Conservation (phyloP, 495 filamentous ascomycete genomes). For the Chaetomidium leptoderma region DNA sequence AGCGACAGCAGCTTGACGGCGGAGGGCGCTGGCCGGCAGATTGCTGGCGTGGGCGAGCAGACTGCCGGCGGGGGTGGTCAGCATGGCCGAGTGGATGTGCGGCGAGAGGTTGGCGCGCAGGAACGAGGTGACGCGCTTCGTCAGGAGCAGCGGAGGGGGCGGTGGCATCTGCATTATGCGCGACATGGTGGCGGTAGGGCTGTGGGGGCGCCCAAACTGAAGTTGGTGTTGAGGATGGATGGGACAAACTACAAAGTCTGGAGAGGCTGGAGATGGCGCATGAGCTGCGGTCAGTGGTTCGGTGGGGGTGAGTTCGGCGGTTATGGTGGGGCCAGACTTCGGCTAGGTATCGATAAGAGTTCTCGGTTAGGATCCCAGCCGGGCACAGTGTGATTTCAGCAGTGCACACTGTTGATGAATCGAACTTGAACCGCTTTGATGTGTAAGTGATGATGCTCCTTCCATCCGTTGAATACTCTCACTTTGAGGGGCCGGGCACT, state of each 20-base stretch:
- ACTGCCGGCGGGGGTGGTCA: slow-evolving; percentile 46
- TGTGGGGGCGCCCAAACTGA: background rate
- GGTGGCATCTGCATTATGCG: slow-evolving; percentile 18
- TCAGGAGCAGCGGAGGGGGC: slow-evolving; percentile 46
- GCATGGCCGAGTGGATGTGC: slow-evolving; percentile 39
- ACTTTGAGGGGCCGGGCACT: too few species aligned
- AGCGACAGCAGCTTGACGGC: slow-evolving; percentile 47
- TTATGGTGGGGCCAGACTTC: too few species aligned
- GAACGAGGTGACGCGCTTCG: slow-evolving; percentile 46
- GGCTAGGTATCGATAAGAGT: too few species aligned
- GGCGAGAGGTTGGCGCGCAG: slow-evolving; percentile 45
- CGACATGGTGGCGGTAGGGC: slow-evolving; percentile 13
- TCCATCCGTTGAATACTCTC: too few species aligned
- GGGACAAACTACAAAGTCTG: slow-evolving; percentile 1
- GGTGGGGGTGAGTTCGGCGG: too few species aligned
- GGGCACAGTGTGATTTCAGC: too few species aligned
- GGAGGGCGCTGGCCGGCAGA: slow-evolving; percentile 39
- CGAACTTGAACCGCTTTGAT: too few species aligned
- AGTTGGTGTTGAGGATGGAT: background rate
- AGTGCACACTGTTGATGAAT: too few species aligned
- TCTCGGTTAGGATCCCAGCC: too few species aligned
- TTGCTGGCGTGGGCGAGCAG: slow-evolving; percentile 47
- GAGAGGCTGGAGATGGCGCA: too few species aligned
- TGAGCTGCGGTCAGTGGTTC: too few species aligned
- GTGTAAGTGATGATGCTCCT: too few species aligned